Evolutionary conservation across 73 alveolate genomes (phyloP), one percentile per base, ranked within the genome.

Genomic region (Blepharisma japonicum): DNA sequence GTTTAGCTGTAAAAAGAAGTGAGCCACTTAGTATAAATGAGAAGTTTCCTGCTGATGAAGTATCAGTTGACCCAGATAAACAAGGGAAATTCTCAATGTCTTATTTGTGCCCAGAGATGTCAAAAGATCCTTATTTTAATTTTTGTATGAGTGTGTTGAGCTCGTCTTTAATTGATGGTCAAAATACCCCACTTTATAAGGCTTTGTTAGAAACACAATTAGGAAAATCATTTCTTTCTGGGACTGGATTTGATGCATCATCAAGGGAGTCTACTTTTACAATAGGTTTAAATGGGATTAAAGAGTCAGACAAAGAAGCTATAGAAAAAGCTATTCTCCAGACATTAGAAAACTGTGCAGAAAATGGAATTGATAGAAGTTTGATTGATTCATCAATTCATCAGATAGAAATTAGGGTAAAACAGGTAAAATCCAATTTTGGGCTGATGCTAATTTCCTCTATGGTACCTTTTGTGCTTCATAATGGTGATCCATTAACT

Each of bases 301-400:
- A 55, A 23, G 78, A 77, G 39, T 79, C 84, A 56, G 87, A 84
- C 32, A 45, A 71, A 6, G 55, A 77, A 7, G 45, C 68, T 7
- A 71, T 86, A 18, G 93, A 90, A 61, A 77, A 68, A 71, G 90
- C 87, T 70, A 78, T 91, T 20, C 42, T 67, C 18, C 91, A 91
- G 46, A 81, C 90, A 1, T 76, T 91, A 6, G 23, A 68, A 50
- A 77, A 91, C 25, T 80, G 80, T 20, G 78, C 77, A 2, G 71
- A 84, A 66, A 86, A 83, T 49, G 97, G 95, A 3, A 45, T 88
- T 45, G 92, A 87, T 39, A 91, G 71, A 76, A 70, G 81, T n/a
- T 72, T 89, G 80, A 68, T 91, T 77, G 93, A 91, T 54, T 61
- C 93, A 5, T 83, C 83, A 18, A 90, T 91, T 55, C 97, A 91